These are phyloP conservation scores for Protomyces inouyei DNA, from an alignment of 1,139 yeast genomes.

Conservation along the genomic window DNA sequence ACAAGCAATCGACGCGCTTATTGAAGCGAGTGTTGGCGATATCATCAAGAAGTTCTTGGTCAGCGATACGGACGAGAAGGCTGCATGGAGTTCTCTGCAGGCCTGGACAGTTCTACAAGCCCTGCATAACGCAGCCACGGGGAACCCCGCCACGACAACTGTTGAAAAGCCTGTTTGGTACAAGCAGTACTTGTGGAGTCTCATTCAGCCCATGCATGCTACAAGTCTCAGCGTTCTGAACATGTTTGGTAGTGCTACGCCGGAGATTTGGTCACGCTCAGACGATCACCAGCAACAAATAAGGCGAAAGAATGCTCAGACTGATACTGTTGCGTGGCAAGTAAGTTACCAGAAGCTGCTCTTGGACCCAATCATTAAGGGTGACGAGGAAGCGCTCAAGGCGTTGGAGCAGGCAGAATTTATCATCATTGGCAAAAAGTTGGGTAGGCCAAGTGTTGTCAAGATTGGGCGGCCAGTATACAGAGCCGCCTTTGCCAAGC, in stretches of 20 bases:
- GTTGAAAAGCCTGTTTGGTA: not conserved
- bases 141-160: conserved; percentile 34
- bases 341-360: conserved; percentile 52
- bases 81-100: conserved; percentile 69
- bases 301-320: not conserved
- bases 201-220: not conserved
- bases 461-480: conserved; percentile 80
- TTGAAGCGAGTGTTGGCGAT: conserved; percentile 80
- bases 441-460: conserved; percentile 57
- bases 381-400: conserved; percentile 52
- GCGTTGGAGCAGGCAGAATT: conserved; percentile 74
- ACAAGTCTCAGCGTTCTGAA: not conserved
- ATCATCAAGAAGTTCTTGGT: conserved; percentile 70
- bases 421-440: conserved; percentile 52
- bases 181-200: not conserved
- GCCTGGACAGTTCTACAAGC: conserved; percentile 79
- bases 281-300: not conserved
- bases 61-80: conserved; percentile 34
- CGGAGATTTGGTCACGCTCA: not conserved
- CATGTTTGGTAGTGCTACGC: not conserved
- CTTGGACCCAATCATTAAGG: conserved; percentile 60
- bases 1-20: conserved; percentile 73
- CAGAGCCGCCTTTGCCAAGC: conserved; percentile 68
- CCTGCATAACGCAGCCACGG: conserved; percentile 45
- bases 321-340: conserved; percentile 34